Conservation (phyloP, 2,329 filamentous ascomycete genomes). For the Metarhizium album region DNA sequence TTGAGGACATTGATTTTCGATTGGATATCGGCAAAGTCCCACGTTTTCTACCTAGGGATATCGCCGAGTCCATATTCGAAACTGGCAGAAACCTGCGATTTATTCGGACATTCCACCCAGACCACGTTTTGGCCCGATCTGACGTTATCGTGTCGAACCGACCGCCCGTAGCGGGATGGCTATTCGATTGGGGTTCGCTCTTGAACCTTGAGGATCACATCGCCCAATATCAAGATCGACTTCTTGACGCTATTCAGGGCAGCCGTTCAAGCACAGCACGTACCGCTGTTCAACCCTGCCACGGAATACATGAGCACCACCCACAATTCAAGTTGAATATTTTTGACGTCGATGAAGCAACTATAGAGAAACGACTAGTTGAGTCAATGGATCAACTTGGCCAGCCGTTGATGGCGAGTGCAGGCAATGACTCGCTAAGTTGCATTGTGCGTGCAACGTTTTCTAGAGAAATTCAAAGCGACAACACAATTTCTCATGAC, state of each 20-base stretch:
- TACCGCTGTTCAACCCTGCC: background rate
- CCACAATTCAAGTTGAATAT: slow-evolving; percentile 24
- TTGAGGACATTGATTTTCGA: slow-evolving; percentile 48
- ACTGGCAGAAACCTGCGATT: slow-evolving; percentile 67
- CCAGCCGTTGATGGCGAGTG: slow-evolving; percentile 18
- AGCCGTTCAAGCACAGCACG: slow-evolving; percentile 3
- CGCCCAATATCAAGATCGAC: slow-evolving; percentile 20
- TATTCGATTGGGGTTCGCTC: slow-evolving; percentile 62
- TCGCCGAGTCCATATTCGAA: slow-evolving; percentile 65
- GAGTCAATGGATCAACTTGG: slow-evolving; percentile 38
- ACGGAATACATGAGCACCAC: slow-evolving; percentile 5
- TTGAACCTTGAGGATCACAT: slow-evolving; percentile 52
- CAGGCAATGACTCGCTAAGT: slow-evolving; percentile 25
- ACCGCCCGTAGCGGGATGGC: slow-evolving; percentile 54
- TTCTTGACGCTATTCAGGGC: slow-evolving; percentile 16
- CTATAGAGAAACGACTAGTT: slow-evolving; percentile 37
- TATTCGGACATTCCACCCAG: slow-evolving; percentile 57
- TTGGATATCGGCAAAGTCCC: slow-evolving; percentile 58
- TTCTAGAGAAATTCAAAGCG: slow-evolving; percentile 13
- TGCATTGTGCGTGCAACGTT: slow-evolving; percentile 30
- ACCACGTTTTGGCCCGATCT: slow-evolving; percentile 54
- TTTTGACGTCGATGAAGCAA: slow-evolving; percentile 35
- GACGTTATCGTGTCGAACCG: slow-evolving; percentile 33
- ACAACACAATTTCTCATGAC: slow-evolving; percentile 20
- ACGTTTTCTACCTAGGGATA: slow-evolving; percentile 58